Base-by-base conservation (phyloP, 2,329 filamentous ascomycete species). In the Ophidiomyces ophidiicola region DNA sequence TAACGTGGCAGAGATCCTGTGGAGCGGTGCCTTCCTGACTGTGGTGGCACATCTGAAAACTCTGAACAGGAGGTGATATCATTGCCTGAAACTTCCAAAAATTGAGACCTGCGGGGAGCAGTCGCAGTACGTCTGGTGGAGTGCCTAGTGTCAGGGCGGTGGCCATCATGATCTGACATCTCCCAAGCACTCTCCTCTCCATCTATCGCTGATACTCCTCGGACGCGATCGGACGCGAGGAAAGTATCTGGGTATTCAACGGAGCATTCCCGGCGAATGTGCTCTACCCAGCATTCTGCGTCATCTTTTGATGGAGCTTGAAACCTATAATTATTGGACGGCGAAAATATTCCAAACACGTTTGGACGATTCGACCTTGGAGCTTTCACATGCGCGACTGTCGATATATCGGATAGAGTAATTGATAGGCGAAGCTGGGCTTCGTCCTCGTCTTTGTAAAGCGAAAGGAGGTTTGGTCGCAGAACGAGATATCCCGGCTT, bases 381-480 rank as follows among this genome's bases (percentile, higher is more conserved):
- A 51, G 93, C 86, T 53, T 83, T 87, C 47, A 96, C 78, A 43
- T 83, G 76, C 1, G 87, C 83, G 31, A 94, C 84, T 5, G 90
- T 87, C 2, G 87, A 94, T 43, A 96, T 74, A 44, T 98, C 90
- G 30, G 83, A 81, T 26, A 96, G 73, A 53, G 79, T 78, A 53
- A 98, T 77, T 56, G 93, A 87, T 54, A 92, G 80, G 37, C 84
- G 81, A 30, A 98, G 73, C 58, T 87, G 87, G 51, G 81, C 82
- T 63, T 94, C 87, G 51, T 87, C 82, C 51, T 83, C 76, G 56
- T 88, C 82, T 61, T 88, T 92, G 71, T 98, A 98, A 45, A 94
- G 79, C 36, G 83, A 94, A 23, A 98, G 72, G 14, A 83, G 74
- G 51, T 90, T 92, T 0, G 88, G 87, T 46, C 90, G 80, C 32